These are phyloP conservation scores for Cutaneotrichosporon dermatis DNA, from an alignment of 1,284 basidiomycete species.

Conservation along the genomic window DNA sequence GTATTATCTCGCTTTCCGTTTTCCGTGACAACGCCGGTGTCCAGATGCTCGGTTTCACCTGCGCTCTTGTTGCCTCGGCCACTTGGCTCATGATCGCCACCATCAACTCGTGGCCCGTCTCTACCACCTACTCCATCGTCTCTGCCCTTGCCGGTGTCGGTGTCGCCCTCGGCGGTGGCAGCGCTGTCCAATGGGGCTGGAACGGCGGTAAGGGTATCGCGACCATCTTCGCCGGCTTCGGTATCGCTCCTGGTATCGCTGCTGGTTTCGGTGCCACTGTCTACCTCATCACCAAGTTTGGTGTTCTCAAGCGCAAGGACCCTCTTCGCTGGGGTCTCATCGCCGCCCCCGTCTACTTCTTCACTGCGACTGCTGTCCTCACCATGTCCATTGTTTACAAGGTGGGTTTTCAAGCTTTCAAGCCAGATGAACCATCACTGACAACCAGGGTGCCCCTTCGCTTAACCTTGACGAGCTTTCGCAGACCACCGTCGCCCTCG, in stretches of 20 bases:
- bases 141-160: conserved; percentile 53
- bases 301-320: conserved; percentile 44
- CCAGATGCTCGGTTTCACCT: conserved; percentile 51
- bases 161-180: conserved; percentile 49
- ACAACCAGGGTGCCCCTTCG: conserved; percentile 32
- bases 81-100: conserved; percentile 51
- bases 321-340: conserved; percentile 39
- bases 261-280: conserved; percentile 50
- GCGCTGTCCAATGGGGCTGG: conserved; percentile 54
- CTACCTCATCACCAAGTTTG: conserved; percentile 50
- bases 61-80: conserved; percentile 47
- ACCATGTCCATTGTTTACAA: conserved; percentile 49
- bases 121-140: conserved; percentile 51
- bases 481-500: conserved; percentile 45
- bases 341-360: conserved; percentile 51
- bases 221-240: conserved; percentile 50
- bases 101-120: conserved; percentile 49
- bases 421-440: too few relatives aligned
- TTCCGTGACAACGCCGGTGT: conserved; percentile 52
- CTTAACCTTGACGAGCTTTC: conserved; percentile 49
- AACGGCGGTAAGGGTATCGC: conserved; percentile 43
- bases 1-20: conserved; percentile 43
- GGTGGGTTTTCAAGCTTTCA: too few relatives aligned
- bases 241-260: conserved; percentile 48
- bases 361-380: conserved; percentile 41